Evolutionary conservation across 2,329 filamentous ascomycete genomes (phyloP).

Genomic region (Chaetomium sp.): DNA sequence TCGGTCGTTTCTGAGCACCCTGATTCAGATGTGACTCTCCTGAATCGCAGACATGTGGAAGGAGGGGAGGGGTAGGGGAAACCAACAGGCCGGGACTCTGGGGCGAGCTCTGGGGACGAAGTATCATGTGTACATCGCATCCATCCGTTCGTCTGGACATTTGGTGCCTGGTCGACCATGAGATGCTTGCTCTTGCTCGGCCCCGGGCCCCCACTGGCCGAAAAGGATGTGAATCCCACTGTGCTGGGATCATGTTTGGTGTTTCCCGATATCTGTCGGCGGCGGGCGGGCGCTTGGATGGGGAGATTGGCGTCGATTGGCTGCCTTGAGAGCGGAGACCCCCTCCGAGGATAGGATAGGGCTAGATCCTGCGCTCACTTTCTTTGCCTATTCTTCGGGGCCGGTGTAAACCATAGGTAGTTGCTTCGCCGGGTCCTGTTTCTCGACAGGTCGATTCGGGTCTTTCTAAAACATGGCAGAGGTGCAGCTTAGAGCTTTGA

Average conservation of each 20-base stretch:
- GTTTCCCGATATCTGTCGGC: slow-evolving; percentile 1
- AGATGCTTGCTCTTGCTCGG: background rate
- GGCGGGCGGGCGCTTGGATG: too few relatives aligned
- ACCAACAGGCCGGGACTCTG: slow-evolving; percentile 5
- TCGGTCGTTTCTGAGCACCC: slow-evolving; percentile 1
- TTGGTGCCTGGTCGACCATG: slow-evolving; percentile 1
- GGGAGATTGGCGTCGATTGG: background rate
- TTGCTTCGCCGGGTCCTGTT: background rate
- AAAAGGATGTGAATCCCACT: slow-evolving; percentile 10
- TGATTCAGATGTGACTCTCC: slow-evolving; percentile 4
- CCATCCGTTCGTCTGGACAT: background rate
- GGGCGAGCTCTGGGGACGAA: background rate
- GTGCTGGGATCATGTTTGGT: slow-evolving; percentile 12
- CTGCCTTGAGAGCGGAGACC: background rate
- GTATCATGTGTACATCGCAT: background rate
- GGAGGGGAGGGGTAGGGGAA: background rate
- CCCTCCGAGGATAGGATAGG: background rate
- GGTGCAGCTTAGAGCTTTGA: background rate
- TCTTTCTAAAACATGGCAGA: background rate
- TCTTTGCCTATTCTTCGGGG: background rate
- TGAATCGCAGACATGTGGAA: slow-evolving; percentile 10
- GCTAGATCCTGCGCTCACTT: background rate
- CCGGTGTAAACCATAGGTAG: background rate
- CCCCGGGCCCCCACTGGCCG: background rate
- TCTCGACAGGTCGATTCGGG: background rate